Conservation (phyloP, 495 filamentous ascomycete genomes). For the Lophiotrema nucula region DNA sequence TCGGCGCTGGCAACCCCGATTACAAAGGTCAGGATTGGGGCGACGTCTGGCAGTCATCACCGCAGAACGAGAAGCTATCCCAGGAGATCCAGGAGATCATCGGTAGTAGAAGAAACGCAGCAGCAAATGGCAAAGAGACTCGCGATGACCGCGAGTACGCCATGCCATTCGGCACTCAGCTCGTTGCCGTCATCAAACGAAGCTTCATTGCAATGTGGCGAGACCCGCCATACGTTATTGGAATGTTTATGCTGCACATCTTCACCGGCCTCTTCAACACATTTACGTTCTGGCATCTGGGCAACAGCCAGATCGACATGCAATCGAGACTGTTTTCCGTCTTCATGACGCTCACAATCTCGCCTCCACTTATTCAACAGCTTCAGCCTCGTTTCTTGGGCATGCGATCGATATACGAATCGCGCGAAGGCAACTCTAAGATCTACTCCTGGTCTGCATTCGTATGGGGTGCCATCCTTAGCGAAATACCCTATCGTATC, state of each 20-base stretch:
- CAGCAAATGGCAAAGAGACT: slow-evolving; percentile 13
- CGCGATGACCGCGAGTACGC: slow-evolving; percentile 32
- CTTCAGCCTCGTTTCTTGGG: slow-evolving; percentile 66
- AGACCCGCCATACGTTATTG: slow-evolving; percentile 36
- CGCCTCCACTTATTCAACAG: slow-evolving; percentile 62
- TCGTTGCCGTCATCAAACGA: slow-evolving; percentile 30
- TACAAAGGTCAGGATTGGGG: slow-evolving; percentile 63
- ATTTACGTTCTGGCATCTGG: slow-evolving; percentile 65
- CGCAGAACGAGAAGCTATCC: slow-evolving; percentile 38
- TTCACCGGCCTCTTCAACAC: slow-evolving; percentile 63
- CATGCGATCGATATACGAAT: slow-evolving; percentile 65
- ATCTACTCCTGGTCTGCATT: slow-evolving; percentile 74
- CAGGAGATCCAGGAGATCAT: slow-evolving; percentile 36
- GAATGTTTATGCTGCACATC: slow-evolving; percentile 60
- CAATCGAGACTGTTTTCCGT: slow-evolving; percentile 66
- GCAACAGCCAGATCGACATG: slow-evolving; percentile 59
- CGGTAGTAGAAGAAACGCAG: slow-evolving; percentile 11
- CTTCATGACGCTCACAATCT: slow-evolving; percentile 70
- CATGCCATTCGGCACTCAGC: slow-evolving; percentile 33
- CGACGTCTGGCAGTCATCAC: slow-evolving; percentile 56
- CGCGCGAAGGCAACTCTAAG: slow-evolving; percentile 66
- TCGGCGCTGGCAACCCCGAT: slow-evolving; percentile 62
- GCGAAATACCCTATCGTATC: slow-evolving; percentile 71
- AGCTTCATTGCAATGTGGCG: slow-evolving; percentile 36
- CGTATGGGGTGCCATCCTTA: slow-evolving; percentile 64